Base-by-base conservation (phyloP, 331 rosid species). In the Malus hybrid region DNA sequence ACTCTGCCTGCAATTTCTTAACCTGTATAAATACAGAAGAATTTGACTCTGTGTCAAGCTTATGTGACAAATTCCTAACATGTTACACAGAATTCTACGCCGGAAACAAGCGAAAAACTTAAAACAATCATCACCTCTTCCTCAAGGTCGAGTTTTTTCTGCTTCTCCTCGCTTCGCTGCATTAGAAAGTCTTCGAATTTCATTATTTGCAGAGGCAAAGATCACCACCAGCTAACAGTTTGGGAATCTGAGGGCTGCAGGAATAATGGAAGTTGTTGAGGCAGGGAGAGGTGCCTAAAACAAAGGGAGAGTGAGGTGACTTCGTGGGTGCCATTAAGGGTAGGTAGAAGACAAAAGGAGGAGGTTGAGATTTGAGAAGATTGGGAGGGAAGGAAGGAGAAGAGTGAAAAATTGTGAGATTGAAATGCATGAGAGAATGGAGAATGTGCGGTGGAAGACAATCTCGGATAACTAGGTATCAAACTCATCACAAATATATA, bases 171-270 rank as follows among this genome's bases (percentile, higher is more conserved):
- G 46, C 87, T 78, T 85, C 82, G 78, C 67, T 89, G 84, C 88
- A 84, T 82, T 55, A 88, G 96, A 65, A 92, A 81, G 74, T 92
- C 91, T 74, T 92, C 91, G 63, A 94, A 92, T 86, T 94, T 94
- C 99, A 94, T 92, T 34, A 60, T 81, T 50, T 44, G 33, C 16
- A 30, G 15, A 72, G 66, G 48, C 19, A 48, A 10, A 46, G 24
- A 28, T 62, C 36, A 55, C 73, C 28, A 16, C 72, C 28, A 16
- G 60, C 42, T 26, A 66, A 69, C 42, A 32, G 29, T 32, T 13
- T 18, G 42, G 29, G 24, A 52, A 24, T 33, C 28, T 20, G 19
- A 12, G 14, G 29, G 26, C 18, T n/a, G 75, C 15, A 56, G 22
- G 29, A 60, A 57, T 36, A 55, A 34, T 7, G 70, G 26, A 75